These are phyloP conservation scores for Ciborinia camelliae DNA, from an alignment of 2,329 filamentous ascomycete species.

Conservation along the genomic window DNA sequence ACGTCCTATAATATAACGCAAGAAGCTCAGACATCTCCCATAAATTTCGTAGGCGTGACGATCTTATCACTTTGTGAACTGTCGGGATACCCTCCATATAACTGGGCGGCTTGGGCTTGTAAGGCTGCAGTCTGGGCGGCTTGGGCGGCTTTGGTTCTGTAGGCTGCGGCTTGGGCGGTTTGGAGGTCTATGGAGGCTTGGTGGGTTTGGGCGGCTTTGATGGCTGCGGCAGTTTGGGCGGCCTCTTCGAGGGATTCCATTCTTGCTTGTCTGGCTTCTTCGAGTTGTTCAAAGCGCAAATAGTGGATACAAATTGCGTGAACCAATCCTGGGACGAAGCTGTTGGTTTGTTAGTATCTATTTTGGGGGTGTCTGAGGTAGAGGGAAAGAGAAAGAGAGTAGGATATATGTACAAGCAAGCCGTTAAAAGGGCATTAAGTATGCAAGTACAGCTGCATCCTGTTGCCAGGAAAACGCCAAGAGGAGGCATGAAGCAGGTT, in stretches of 20 bases:
- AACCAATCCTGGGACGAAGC: slow-evolving; percentile 38
- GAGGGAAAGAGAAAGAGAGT: neutral
- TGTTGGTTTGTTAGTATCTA: slow-evolving; percentile 44
- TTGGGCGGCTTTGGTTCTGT: no score
- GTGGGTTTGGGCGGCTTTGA: no score
- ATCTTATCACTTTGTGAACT: slow-evolving; percentile 61
- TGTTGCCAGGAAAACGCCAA: slow-evolving; percentile 42
- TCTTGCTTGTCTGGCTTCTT: slow-evolving; percentile 57
- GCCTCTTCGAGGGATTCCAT: no score
- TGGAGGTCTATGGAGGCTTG: no score
- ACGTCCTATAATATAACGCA: slow-evolving; percentile 17
- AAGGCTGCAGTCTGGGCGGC: no score
- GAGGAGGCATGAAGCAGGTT: slow-evolving; percentile 37
- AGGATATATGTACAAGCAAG: slow-evolving; percentile 37
- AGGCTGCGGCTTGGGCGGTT: no score
- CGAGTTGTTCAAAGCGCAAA: slow-evolving; percentile 73
- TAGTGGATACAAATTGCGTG: slow-evolving; percentile 55
- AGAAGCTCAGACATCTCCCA: slow-evolving; percentile 11
- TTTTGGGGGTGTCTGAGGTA: neutral
- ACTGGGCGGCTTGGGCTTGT: slow-evolving; percentile 49
- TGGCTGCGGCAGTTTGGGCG: no score
- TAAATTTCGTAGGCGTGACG: slow-evolving; percentile 28
- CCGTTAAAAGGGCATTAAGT: slow-evolving; percentile 43
- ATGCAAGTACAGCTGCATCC: slow-evolving; percentile 43
- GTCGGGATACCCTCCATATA: slow-evolving; percentile 69